Conservation (phyloP, 1,139 yeast genomes). For the Blastobotrys aristatus region DNA sequence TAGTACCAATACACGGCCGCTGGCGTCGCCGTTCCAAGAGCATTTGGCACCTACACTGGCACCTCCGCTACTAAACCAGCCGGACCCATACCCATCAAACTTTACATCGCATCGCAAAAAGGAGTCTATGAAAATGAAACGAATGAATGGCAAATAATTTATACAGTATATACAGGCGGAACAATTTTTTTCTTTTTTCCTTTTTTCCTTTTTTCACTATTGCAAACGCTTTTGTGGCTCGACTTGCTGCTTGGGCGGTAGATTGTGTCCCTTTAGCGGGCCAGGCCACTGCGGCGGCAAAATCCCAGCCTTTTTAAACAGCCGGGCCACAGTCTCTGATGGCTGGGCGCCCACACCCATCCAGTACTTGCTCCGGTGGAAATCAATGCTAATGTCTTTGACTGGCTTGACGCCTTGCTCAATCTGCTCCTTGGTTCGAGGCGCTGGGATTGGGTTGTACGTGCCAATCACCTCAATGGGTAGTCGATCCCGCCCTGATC, state of each 20-base stretch:
- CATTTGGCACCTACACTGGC: conserved; percentile 11
- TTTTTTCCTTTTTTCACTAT: background rate
- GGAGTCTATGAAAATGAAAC: conserved; percentile 34
- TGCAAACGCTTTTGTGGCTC: conserved; percentile 13
- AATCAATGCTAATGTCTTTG: conserved; percentile 79
- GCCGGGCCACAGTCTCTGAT: conserved; percentile 69
- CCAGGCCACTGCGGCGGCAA: conserved; percentile 69
- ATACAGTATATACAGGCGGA: background rate
- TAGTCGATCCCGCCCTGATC: conserved; percentile 68
- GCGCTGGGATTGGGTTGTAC: conserved; percentile 77
- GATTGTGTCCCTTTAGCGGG: conserved; percentile 26
- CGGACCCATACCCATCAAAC: conserved; percentile 7
- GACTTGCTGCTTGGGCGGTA: conserved; percentile 20
- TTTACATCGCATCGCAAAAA: conserved; percentile 32
- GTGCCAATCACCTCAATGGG: conserved; percentile 97
- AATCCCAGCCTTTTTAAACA: conserved; percentile 58
- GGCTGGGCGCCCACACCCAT: conserved; percentile 98
- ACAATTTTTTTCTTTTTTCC: background rate
- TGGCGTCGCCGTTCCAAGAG: conserved; percentile 31
- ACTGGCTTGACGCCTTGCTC: conserved; percentile 53
- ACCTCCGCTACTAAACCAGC: conserved; percentile 4
- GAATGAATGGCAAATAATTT: conserved; percentile 19
- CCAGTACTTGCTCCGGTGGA: conserved; percentile 94
- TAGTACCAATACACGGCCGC: conserved; percentile 18
- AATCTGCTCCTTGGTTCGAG: conserved; percentile 56